Percentiles rank a stretch among this genome's conserved stretches.
phyloP scores from a whole-genome alignment of 352 stramenopile genomes.

The Phytophthora rubi region DNA sequence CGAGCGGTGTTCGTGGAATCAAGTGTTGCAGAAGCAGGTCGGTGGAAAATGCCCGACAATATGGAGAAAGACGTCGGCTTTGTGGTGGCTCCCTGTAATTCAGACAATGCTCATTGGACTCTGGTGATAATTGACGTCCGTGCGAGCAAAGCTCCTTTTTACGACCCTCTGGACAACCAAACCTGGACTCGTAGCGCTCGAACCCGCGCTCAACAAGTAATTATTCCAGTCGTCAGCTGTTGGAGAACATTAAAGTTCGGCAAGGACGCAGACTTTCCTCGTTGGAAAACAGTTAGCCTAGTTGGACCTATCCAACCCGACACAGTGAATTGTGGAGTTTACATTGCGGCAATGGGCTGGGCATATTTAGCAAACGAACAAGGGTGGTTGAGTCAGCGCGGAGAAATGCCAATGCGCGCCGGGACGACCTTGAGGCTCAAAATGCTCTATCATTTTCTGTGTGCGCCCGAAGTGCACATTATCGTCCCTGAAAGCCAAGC shows the following conservation, averaged over 20 bases:
- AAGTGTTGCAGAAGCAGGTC: neutral
- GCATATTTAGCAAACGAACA: neutral
- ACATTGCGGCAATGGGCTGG: conserved; percentile 4
- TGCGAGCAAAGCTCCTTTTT: conserved; percentile 1
- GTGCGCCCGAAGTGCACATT: conserved; percentile 1
- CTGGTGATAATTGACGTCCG: neutral
- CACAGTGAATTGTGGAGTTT: conserved; percentile 4
- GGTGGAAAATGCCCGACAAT: neutral
- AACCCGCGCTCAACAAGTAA: neutral
- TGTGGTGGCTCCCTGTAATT: conserved; percentile 6
- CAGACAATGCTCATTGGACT: conserved; percentile 1
- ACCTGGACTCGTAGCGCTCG: neutral
- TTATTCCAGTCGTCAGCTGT: neutral
- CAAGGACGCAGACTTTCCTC: neutral
- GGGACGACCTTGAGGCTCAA: neutral
- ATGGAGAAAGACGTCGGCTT: neutral
- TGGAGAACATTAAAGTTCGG: conserved; percentile 2
- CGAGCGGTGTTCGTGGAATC: neutral
- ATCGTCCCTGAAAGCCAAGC: conserved; percentile 4
- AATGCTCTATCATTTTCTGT: conserved; percentile 7
- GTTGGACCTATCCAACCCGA: conserved; percentile 4
- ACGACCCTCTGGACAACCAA: conserved; percentile 6
- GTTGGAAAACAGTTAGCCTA: neutral
- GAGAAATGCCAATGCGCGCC: neutral
- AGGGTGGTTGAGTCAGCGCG: conserved; percentile 1